Evolutionary conservation across 768 basidiomycete genomes (phyloP).

Genomic region (Neoboletus subvelutipes): DNA sequence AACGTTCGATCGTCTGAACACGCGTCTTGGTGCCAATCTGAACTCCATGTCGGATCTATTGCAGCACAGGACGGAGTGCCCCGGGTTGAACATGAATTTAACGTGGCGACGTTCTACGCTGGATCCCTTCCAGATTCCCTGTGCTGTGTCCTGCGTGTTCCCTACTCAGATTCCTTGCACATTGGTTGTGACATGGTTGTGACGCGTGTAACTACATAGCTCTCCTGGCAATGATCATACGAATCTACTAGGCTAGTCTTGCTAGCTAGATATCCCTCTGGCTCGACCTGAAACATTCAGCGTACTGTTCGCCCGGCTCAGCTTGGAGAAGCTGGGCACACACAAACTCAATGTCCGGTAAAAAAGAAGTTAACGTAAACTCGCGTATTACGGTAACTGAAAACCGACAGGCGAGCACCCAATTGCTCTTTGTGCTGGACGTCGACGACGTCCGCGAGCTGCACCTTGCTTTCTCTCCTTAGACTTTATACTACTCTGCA

Average conservation of each 20-base stretch:
- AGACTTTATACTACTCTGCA: slow-evolving; percentile 24
- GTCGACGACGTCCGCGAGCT: slow-evolving; percentile 26
- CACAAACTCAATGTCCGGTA: slow-evolving; percentile 8
- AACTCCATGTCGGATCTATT: background rate
- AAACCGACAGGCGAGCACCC: slow-evolving; percentile 24
- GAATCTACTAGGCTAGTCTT: background rate
- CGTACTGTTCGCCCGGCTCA: background rate
- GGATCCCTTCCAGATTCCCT: slow-evolving; percentile 6
- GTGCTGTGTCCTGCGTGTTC: slow-evolving; percentile 13
- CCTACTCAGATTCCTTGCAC: background rate
- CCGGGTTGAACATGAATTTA: background rate
- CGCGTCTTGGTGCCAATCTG: slow-evolving; percentile 6
- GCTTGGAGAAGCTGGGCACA: slow-evolving; percentile 3
- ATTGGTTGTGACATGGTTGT: background rate
- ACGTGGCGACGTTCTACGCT: background rate
- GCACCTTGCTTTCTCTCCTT: slow-evolving; percentile 12
- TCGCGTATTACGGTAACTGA: slow-evolving; percentile 31
- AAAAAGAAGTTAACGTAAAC: slow-evolving; percentile 30
- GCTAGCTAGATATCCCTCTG: too few relatives aligned
- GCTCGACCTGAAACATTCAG: background rate
- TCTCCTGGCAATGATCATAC: background rate
- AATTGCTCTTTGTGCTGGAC: slow-evolving; percentile 28
- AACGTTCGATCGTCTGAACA: slow-evolving; percentile 8
- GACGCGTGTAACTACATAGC: background rate
- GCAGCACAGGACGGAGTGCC: slow-evolving; percentile 10